These are phyloP conservation scores for Yamadazyma atlantica DNA, from an alignment of 1,139 yeast species.

Conservation along the genomic window DNA sequence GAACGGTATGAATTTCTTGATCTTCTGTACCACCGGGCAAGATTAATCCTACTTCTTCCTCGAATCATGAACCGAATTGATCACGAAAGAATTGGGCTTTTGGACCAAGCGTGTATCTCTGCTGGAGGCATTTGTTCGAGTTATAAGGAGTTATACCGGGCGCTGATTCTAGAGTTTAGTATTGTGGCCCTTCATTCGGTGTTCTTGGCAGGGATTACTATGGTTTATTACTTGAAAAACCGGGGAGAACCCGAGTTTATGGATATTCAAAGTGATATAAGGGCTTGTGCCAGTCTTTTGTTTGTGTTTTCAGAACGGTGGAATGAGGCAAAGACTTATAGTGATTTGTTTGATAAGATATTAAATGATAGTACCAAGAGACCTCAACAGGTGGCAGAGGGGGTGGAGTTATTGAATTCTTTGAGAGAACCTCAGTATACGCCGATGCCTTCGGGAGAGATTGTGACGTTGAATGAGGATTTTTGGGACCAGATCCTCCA, in stretches of 20 bases:
- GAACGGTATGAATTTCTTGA: constrained; percentile 16
- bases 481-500: constrained; percentile 16
- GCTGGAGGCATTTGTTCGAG: constrained; percentile 16
- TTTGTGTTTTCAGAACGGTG: constrained; percentile 17
- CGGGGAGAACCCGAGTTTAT: constrained; percentile 13
- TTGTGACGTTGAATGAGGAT: constrained; percentile 8
- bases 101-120: constrained; percentile 16
- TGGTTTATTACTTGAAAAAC: constrained; percentile 14
- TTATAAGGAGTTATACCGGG: constrained; percentile 14
- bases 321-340: constrained; percentile 16
- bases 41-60: constrained; percentile 13
- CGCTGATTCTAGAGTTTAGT: constrained; percentile 15
- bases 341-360: constrained; percentile 15
- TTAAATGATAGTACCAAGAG: constrained; percentile 9
- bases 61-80: constrained; percentile 11
- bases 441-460: background rate
- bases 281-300: constrained; percentile 16
- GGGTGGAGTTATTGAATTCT: constrained; percentile 1
- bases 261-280: constrained; percentile 13
- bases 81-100: constrained; percentile 6
- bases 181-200: constrained; percentile 15
- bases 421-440: background rate
- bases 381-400: background rate
- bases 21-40: constrained; percentile 16
- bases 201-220: constrained; percentile 15